These are phyloP conservation scores for Rhizomucor miehei DNA, from an alignment of 371 early-diverging fungal genomes.

Conservation along the genomic window DNA sequence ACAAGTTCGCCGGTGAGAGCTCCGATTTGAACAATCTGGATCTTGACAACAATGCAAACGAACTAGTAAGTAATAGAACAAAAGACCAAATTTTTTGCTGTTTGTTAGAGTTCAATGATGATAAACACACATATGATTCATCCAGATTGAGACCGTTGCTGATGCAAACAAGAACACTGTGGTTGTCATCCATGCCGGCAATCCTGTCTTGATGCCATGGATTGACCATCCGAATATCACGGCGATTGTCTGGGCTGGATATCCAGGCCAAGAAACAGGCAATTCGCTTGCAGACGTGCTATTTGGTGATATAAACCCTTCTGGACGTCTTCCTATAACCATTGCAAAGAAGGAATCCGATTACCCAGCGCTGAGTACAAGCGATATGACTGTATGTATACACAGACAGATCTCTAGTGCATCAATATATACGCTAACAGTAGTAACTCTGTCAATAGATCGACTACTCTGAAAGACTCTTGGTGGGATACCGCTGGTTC, in stretches of 20 bases:
- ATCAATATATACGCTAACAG: background rate
- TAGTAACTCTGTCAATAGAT: slow-evolving; percentile 8
- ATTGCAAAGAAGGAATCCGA: slow-evolving; percentile 26
- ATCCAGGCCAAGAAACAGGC: slow-evolving; percentile 52
- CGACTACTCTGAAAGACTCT: slow-evolving; percentile 43
- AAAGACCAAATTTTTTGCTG: too few species aligned
- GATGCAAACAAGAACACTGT: slow-evolving; percentile 34
- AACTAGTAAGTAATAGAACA: slow-evolving; percentile 27
- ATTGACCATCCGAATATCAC: slow-evolving; percentile 40
- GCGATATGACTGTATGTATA: slow-evolving; percentile 1
- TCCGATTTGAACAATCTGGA: background rate
- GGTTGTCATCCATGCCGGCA: slow-evolving; percentile 48
- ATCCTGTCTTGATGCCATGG: slow-evolving; percentile 47
- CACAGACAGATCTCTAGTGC: background rate
- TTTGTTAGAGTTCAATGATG: too few species aligned
- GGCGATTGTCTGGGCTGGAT: slow-evolving; percentile 36
- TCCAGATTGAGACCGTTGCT: slow-evolving; percentile 44
- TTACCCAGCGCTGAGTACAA: slow-evolving; percentile 22
- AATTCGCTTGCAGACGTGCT: slow-evolving; percentile 48
- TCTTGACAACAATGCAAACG: slow-evolving; percentile 42
- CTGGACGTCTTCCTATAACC: slow-evolving; percentile 51
- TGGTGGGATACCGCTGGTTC: slow-evolving; percentile 47
- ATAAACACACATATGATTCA: too few species aligned
- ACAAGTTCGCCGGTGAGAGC: slow-evolving; percentile 58
- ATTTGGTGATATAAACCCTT: slow-evolving; percentile 54